Evolutionary conservation across 352 stramenopile genomes (phyloP), one percentile per base, ranked within the genome.

Genomic region (Phytophthora kernoviae): DNA sequence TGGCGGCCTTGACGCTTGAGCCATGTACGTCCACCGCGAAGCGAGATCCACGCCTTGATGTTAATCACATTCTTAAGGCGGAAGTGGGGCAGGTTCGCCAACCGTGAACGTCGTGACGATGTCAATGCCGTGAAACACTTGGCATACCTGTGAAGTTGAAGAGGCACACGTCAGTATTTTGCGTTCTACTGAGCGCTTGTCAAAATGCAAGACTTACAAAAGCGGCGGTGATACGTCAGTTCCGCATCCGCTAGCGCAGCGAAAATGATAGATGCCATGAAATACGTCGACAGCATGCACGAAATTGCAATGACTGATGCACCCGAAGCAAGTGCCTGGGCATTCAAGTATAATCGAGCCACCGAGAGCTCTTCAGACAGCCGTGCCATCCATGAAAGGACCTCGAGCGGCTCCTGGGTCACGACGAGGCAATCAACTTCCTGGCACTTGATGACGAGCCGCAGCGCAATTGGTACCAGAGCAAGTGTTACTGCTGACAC

Each of bases 91-190:
- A 97, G 49, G 54, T 94, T 90, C 40, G 89, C 88, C 58, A 91
- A 72, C 37, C 87, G 73, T 15, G 89, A 92, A 30, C 88, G 84
- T 26, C 87, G 79, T 46, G 86, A 90, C 9, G 87, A 96, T 11
- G 89, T 97, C 46, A 97, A 68, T 18, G 87, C 87, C 18, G 85
- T 94, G 61, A 96, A 97, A 50, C 85, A 96, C 60, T 97, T 97
- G 42, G 87, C 87, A 46, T 96, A 94, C 51, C 79, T 88, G 47
- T 26, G 53, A 22, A 62, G 60, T 36, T 1, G 26, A 45, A 27
- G 10, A 47, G 32, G 10, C 15, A 39, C 48, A 21, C 18, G 54
- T 68, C 51, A 69, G 53, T 32, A 26, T 42, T 44, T 20, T 54
- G n/a, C 7, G 2, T 37, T 18, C 17, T 7, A 44, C 45, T 5